Base-by-base conservation (phyloP, 306 rosid species). In the Vachellia collinsii region DNA sequence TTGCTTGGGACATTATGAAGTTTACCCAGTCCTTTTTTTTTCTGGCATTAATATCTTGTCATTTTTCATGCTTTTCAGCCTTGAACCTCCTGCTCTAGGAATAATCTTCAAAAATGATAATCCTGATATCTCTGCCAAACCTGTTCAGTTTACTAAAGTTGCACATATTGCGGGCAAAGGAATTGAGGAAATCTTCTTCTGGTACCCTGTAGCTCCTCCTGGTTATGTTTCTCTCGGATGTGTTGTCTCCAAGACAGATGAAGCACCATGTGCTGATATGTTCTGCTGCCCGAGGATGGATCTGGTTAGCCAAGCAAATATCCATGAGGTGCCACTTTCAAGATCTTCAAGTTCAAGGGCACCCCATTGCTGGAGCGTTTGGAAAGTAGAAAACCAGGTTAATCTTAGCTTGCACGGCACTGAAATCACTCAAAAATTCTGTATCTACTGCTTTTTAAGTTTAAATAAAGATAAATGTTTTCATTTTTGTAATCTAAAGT, bases 151-250 rank as follows among this genome's bases (percentile, higher is more conserved):
- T 86, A 95, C 98, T 66, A 95, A 87, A 88, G 99, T 90, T 85
- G 90, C 98, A 79, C 94, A 88, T 66, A 86, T 95, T 78, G 74
- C 74, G 23, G 97, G 89, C 72, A 95, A 92, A 81, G 98, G 99
- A 76, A 64, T 91, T 44, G 98, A 95, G 64, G 99, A 93, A 88
- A 88, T 86, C 78, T 91, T 89, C 91, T 93, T 95, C 85, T 95
- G 99, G 99, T 93, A 91, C 80, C 99, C 99, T 44, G 79, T 84
- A 85, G 96, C 99, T 74, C 99, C 99, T 71, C 97, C 99, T 58
- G 99, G 99, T 86, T 95, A 91, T 91, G 98, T 94, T 85, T 91
- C 98, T 86, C 82, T 95, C 4, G 99, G 99, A 82, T 95, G 99
- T 87, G 82, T 90, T 72, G 96, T 95, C 86, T 83, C 99, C 70